Percentiles rank a stretch among this genome's conserved stretches.
These are phyloP conservation scores for Podila clonocystis DNA, from an alignment of 192 early-diverging fungal species.

Conservation along the genomic window DNA sequence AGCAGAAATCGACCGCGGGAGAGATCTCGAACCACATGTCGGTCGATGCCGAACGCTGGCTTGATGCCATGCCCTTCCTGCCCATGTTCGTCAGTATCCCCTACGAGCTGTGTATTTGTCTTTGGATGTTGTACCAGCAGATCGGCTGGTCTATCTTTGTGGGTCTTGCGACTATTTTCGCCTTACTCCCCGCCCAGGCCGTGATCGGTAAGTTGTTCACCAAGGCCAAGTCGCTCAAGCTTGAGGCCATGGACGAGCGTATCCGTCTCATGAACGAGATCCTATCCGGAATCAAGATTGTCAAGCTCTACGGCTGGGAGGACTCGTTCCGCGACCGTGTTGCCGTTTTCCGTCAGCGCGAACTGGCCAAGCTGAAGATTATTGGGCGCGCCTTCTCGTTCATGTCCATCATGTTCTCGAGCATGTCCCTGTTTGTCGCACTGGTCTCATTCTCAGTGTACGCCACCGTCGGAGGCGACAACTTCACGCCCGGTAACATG, in stretches of 20 bases:
- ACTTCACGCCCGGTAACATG: conserved; percentile 30
- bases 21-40: conserved; percentile 56
- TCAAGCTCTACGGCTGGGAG: conserved; percentile 55
- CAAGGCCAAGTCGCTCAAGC: conserved; percentile 19
- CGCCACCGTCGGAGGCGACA: conserved; percentile 19
- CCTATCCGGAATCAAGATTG: conserved; percentile 55
- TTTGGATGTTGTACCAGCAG: conserved; percentile 43
- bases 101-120: conserved; percentile 37
- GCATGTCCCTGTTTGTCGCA: conserved; percentile 10
- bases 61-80: conserved; percentile 16
- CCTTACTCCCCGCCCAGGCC: conserved; percentile 19
- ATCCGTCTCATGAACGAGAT: conserved; percentile 55
- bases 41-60: conserved; percentile 52
- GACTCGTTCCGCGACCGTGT: conserved; percentile 29
- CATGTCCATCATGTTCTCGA: conserved; percentile 28
- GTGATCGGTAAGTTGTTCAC: conserved; percentile 21
- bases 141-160: conserved; percentile 41
- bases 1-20: conserved; percentile 38
- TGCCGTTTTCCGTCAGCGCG: not conserved
- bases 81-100: conserved; percentile 30
- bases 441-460: conserved; percentile 20
- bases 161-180: conserved; percentile 22
- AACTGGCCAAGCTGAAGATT: conserved; percentile 8
- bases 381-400: conserved; percentile 14
- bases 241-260: conserved; percentile 45